Conservation (phyloP, 2,329 filamentous ascomycete species). For the Fusarium algeriense region DNA sequence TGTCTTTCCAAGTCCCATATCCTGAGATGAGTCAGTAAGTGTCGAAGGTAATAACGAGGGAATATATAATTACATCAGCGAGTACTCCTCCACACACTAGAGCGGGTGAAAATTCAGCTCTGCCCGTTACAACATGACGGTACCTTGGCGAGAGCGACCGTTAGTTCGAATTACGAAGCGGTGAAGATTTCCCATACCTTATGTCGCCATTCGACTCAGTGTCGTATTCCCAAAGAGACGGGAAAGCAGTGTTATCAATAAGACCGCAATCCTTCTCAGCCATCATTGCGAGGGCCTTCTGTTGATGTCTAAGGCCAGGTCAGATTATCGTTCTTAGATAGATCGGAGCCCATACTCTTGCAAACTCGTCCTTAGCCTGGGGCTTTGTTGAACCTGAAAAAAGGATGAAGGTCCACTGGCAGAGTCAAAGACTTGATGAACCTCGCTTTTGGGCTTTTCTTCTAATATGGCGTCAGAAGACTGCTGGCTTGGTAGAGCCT, state of each 20-base stretch:
- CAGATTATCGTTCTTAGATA: neutral
- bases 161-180: accelerated
- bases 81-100: neutral
- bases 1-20: constrained; percentile 1
- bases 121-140: neutral
- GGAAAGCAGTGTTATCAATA: neutral
- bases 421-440: neutral
- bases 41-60: accelerated
- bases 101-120: neutral
- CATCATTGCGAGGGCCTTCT: neutral
- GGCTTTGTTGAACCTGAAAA: neutral
- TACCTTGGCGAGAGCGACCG: neutral
- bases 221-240: accelerated
- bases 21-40: accelerated
- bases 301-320: neutral
- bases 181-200: accelerated
- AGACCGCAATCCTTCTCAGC: neutral
- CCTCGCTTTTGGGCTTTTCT: neutral
- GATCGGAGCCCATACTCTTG: neutral
- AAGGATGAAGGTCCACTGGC: neutral
- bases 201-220: neutral
- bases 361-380: neutral
- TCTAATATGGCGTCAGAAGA: neutral
- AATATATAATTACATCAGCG: neutral
- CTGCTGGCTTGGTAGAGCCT: neutral